Evolutionary conservation across 441 rosid genomes (phyloP), one percentile per base, ranked within the genome.

Genomic region (Gossypium gossypioides): DNA sequence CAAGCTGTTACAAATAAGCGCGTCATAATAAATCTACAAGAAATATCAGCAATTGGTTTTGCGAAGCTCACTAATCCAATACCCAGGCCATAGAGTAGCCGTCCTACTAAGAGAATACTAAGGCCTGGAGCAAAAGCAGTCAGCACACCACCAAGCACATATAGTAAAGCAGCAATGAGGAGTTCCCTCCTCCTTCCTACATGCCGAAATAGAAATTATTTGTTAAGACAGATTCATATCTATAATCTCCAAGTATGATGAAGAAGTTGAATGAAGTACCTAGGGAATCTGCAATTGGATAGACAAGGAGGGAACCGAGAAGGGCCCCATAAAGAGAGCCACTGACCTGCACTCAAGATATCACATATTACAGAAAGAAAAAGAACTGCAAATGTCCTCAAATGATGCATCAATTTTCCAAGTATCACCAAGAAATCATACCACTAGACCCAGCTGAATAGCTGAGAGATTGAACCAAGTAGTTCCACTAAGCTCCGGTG

Each of bases 271-370:
- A 34, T 0, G 66, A 76, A 65, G 78, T 85, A 86, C 99, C 99
- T 29, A 92, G 89, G 81, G 92, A 90, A 80, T 94, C 97, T 48
- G 97, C 87, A 78, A 89, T 78, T 42, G 97, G 96, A 77, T 90
- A 94, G 76, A 84, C 97, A 63, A 91, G 86, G 75, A 88, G 72
- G 72, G 97, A 94, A 62, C 99, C 96, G 75, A 90, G 80, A 79
- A 94, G 96, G 46, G 99, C 97, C 78, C 98, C 98, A 77, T 94
- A 94, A 18, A 94, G 92, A 50, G 98, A 91, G 70, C 97, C 96
- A 69, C 98, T 94, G 69, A 94, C 98, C 97, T 94, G 84, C 74
- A 87, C 48, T 37, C 68, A 77, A 63, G 19, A 25, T 62, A 22
- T 25, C 37, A 61, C 27, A 8, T 21, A 63, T 29, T 68, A 52